A percentile compares a stretch with the other conserved stretches of the same genome.
Evolutionary conservation across 352 stramenopile genomes (phyloP).

Genomic region (Phytopythium chamaehyphon): DNA sequence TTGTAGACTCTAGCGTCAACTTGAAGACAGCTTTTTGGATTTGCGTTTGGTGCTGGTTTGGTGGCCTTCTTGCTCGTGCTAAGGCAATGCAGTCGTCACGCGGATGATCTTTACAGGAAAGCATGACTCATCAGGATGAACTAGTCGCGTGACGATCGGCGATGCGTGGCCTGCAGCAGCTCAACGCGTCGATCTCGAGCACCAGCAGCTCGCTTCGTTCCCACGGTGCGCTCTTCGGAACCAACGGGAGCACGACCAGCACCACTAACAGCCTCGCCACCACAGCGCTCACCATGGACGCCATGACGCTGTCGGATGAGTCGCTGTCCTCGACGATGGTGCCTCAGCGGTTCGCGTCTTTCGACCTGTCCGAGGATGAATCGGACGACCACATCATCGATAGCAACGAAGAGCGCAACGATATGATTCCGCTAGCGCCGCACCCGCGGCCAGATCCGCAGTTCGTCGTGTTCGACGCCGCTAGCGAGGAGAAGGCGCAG

Average conservation of each 20-base stretch:
- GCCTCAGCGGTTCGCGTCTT: conserved; percentile 3
- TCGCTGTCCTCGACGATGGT: background rate
- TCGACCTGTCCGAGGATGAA: background rate
- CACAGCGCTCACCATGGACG: background rate
- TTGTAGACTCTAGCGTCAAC: too few species aligned
- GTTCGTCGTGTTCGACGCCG: conserved; percentile 3
- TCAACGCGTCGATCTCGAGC: conserved; percentile 54
- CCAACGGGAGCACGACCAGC: background rate
- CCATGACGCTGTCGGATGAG: background rate
- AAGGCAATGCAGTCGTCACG: too few species aligned
- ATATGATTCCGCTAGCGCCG: conserved; percentile 6
- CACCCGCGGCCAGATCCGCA: background rate
- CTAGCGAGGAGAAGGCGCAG: background rate
- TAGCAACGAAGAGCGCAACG: background rate
- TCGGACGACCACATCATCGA: background rate
- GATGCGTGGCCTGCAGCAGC: conserved; percentile 18
- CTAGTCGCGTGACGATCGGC: conserved; percentile 2
- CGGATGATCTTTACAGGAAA: too few species aligned
- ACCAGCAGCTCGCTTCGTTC: conserved; percentile 40
- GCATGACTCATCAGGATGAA: conserved; percentile 28
- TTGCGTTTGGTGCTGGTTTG: too few species aligned
- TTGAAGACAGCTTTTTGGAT: too few species aligned
- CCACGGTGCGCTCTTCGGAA: background rate
- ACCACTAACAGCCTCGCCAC: background rate
- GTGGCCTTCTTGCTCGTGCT: too few species aligned